Conservation (phyloP, 1,139 yeast species). For the Petasospora rhodanensis region DNA sequence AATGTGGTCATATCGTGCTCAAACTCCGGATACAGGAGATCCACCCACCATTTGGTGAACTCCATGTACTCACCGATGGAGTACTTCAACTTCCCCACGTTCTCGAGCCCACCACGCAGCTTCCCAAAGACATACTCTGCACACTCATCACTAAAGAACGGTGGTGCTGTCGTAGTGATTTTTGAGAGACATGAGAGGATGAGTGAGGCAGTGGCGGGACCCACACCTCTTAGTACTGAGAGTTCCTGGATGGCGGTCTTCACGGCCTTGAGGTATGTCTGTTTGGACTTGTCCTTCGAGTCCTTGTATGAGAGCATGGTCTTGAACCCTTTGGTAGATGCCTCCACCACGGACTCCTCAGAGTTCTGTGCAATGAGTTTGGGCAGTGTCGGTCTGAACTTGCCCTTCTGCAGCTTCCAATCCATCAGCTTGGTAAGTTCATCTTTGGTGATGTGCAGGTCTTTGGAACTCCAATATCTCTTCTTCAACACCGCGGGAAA, state of each 20-base stretch:
- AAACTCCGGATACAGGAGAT: conserved; percentile 8
- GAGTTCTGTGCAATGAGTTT: conserved; percentile 20
- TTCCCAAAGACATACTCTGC: conserved; percentile 16
- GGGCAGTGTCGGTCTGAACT: conserved; percentile 23
- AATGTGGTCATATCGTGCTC: conserved; percentile 13
- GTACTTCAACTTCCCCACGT: conserved; percentile 18
- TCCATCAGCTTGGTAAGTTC: conserved; percentile 22
- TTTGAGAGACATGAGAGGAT: conserved; percentile 16
- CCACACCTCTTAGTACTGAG: conserved; percentile 21
- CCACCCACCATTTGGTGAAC: conserved; percentile 13
- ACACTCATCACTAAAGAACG: conserved; percentile 25
- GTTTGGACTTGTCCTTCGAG: conserved; percentile 3
- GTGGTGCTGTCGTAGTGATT: conserved; percentile 20
- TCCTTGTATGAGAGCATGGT: conserved; percentile 6
- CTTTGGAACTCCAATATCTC: conserved; percentile 4
- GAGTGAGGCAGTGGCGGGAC: conserved; percentile 27
- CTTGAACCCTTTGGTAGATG: conserved; percentile 16
- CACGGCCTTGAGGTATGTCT: conserved; percentile 12
- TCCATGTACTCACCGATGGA: conserved; percentile 18
- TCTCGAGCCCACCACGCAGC: conserved; percentile 1
- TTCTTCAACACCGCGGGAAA: conserved; percentile 8
- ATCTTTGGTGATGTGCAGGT: conserved; percentile 11
- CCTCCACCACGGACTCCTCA: conserved; percentile 8
- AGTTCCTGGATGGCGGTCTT: conserved; percentile 11
- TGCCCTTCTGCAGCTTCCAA: conserved; percentile 26